These are phyloP conservation scores for Kodamaea sp. DNA, from an alignment of 1,139 yeast species.

Conservation along the genomic window DNA sequence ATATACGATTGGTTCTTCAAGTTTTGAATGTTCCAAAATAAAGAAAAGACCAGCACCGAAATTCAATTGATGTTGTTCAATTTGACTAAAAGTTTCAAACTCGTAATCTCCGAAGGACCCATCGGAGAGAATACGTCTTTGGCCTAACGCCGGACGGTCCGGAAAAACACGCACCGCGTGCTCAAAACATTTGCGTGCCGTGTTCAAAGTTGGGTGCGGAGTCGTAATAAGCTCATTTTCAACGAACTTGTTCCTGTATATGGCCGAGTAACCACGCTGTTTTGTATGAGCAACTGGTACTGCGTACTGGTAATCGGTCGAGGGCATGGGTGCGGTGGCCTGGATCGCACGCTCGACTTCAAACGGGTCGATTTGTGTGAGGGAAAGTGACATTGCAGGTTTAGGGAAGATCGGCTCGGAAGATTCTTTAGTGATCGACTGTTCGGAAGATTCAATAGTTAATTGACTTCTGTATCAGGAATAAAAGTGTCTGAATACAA, in stretches of 20 bases:
- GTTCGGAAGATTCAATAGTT: too few species aligned
- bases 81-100: slow-evolving; percentile 44
- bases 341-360: slow-evolving; percentile 1
- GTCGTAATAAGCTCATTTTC: slow-evolving; percentile 35
- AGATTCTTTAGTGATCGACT: too few species aligned
- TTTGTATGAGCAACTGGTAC: slow-evolving; percentile 45
- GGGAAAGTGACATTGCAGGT: too few species aligned
- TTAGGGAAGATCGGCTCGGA: too few species aligned
- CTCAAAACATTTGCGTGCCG: slow-evolving; percentile 49
- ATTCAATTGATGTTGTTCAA: slow-evolving; percentile 40
- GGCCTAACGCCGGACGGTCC: slow-evolving; percentile 48
- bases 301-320: slow-evolving; percentile 9
- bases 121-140: slow-evolving; percentile 35
- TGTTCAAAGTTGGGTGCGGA: slow-evolving; percentile 49
- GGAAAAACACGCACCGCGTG: slow-evolving; percentile 35
- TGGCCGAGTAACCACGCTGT: slow-evolving; percentile 47
- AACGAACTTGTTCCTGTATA: slow-evolving; percentile 47
- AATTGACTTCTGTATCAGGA: too few species aligned
- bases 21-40: slow-evolving; percentile 37
- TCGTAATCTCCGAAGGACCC: slow-evolving; percentile 45
- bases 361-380: slow-evolving; percentile 2
- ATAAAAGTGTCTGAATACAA: too few species aligned
- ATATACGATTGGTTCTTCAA: slow-evolving; percentile 25
- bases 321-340: slow-evolving; percentile 1
- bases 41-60: slow-evolving; percentile 66